Conservation (phyloP, 768 basidiomycete genomes). For the Dendrothele bispora region DNA sequence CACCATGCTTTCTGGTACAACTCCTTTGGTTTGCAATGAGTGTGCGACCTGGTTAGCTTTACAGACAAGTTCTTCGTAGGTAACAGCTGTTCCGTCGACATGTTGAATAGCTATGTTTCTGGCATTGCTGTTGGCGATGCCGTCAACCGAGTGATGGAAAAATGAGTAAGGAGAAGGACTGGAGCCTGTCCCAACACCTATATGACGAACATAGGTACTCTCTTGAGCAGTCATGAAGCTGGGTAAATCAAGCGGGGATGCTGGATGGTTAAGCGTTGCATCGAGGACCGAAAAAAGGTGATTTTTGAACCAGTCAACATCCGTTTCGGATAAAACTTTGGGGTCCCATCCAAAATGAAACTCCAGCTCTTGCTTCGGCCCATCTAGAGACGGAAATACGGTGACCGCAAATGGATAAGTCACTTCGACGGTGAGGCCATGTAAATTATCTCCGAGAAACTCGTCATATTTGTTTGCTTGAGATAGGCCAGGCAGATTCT, state of each 20-base stretch:
- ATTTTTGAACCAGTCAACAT: background rate
- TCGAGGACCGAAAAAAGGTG: background rate
- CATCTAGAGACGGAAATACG: background rate
- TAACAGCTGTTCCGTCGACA: too few species aligned
- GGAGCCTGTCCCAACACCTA: background rate
- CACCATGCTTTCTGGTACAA: too few species aligned
- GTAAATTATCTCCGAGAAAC: conserved; percentile 1
- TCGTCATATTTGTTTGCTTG: background rate
- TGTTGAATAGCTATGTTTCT: too few species aligned
- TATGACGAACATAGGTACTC: background rate
- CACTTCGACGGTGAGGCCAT: background rate
- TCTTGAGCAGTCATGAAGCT: background rate
- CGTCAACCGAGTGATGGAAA: background rate
- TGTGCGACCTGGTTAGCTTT: too few species aligned
- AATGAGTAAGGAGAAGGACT: background rate
- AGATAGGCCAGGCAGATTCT: background rate
- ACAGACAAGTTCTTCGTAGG: too few species aligned
- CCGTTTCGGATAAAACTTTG: background rate
- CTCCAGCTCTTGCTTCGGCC: background rate
- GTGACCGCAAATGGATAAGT: conserved; percentile 1
- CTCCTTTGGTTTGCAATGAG: too few species aligned
- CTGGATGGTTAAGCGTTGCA: background rate
- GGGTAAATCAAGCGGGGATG: too few species aligned
- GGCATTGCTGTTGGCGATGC: too few species aligned
- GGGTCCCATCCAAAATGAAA: conserved; percentile 3